These are phyloP conservation scores for Bocquillonia castaneifolia DNA, from an alignment of 441 rosid genomes.

Conservation along the genomic window DNA sequence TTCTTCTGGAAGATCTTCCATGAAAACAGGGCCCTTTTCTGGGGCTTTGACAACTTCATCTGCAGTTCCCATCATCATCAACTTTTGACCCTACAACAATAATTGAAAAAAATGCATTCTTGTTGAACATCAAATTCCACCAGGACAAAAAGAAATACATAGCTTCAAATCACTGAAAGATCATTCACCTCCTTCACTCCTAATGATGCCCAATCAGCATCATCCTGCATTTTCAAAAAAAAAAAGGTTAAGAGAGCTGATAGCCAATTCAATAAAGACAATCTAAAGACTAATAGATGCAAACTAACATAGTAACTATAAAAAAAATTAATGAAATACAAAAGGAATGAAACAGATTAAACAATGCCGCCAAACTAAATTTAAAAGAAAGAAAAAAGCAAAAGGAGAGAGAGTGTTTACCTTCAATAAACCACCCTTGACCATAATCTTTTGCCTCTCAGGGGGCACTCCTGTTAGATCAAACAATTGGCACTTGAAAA, in stretches of 20 bases:
- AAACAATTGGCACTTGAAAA: constrained; percentile 87
- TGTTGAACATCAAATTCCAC: constrained; percentile 9
- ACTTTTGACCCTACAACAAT: constrained; percentile 70
- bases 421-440: constrained; percentile 93
- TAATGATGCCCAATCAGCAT: constrained; percentile 83
- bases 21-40: constrained; percentile 80
- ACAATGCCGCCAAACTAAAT: background rate
- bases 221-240: constrained; percentile 54
- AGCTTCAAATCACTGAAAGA: constrained; percentile 4
- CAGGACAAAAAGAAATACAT: background rate
- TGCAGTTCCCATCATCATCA: constrained; percentile 99
- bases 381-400: too few species aligned
- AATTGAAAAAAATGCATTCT: background rate
- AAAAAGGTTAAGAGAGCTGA: constrained; percentile 6
- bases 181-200: constrained; percentile 70
- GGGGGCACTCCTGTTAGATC: constrained; percentile 96
- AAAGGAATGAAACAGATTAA: constrained; percentile 3
- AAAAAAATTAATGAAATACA: background rate
- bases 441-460: constrained; percentile 97
- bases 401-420: too few species aligned
- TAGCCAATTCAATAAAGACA: constrained; percentile 1
- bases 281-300: background rate
- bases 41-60: constrained; percentile 95
- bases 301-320: background rate
- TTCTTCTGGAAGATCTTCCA: constrained; percentile 94